Percentiles rank a stretch among this genome's conserved stretches.
phyloP scores from a whole-genome alignment of 306 rosid genomes.

The Gastrolobium bilobum region DNA sequence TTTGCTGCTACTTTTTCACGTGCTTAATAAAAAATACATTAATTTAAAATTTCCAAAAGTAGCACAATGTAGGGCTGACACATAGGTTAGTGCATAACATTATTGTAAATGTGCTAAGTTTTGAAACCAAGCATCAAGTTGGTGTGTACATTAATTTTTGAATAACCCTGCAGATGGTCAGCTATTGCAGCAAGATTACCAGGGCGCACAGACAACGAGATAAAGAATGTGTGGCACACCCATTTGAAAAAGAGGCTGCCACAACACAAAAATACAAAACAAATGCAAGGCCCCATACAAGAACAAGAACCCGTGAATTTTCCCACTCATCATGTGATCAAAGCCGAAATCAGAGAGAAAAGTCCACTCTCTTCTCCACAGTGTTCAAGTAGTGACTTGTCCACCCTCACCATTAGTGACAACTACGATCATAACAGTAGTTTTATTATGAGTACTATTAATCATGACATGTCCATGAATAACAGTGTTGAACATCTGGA shows the following conservation, averaged over 20 bases:
- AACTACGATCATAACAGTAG: background rate
- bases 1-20: too few relatives aligned
- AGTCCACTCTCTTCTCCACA: slow-evolving; percentile 52
- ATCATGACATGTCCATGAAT: background rate
- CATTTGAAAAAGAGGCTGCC: slow-evolving; percentile 70
- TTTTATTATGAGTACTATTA: background rate
- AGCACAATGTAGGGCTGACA: background rate
- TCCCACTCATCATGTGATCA: slow-evolving; percentile 17
- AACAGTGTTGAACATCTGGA: slow-evolving; percentile 42
- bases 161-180: slow-evolving; percentile 70
- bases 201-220: slow-evolving; percentile 87
- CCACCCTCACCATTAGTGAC: slow-evolving; percentile 44
- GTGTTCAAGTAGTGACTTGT: slow-evolving; percentile 57
- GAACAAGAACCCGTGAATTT: slow-evolving; percentile 8
- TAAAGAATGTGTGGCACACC: slow-evolving; percentile 90
- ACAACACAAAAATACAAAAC: slow-evolving; percentile 32
- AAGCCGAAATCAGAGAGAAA: background rate
- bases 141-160: background rate
- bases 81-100: slow-evolving; percentile 17
- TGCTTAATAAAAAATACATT: background rate
- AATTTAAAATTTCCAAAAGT: too few relatives aligned
- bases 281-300: background rate
- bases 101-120: background rate
- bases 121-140: background rate
- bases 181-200: slow-evolving; percentile 83